Evolutionary conservation across 2,329 filamentous ascomycete species (phyloP).

Genomic region (Alternaria ethzedia): DNA sequence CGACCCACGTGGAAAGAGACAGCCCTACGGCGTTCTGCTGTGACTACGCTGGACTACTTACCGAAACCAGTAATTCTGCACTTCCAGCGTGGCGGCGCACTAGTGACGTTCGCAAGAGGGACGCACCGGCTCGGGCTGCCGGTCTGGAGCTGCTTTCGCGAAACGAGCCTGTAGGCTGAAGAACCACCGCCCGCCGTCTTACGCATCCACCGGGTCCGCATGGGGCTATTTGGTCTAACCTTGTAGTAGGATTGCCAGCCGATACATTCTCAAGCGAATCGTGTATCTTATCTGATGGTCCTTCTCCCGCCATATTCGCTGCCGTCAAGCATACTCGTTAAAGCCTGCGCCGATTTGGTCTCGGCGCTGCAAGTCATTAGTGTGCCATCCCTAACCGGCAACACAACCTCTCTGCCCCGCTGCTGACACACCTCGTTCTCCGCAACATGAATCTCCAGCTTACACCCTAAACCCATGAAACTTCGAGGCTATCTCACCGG

Average conservation of each 20-base stretch:
- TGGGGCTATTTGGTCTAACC: slow-evolving; percentile 3
- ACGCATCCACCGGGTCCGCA: slow-evolving; percentile 8
- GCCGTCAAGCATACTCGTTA: slow-evolving; percentile 1
- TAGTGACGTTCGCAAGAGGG: slow-evolving; percentile 1
- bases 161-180: neutral
- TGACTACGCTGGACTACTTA: slow-evolving; percentile 5
- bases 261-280: slow-evolving; percentile 25
- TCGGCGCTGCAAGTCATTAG: slow-evolving; percentile 12
- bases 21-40: slow-evolving; percentile 1
- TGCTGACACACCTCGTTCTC: slow-evolving; percentile 25
- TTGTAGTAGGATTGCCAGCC: slow-evolving; percentile 10
- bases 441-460: slow-evolving; percentile 17
- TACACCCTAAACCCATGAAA: neutral
- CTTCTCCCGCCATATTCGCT: slow-evolving; percentile 1
- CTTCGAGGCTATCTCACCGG: slow-evolving; percentile 1
- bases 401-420: slow-evolving; percentile 13
- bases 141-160: neutral
- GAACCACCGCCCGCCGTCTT: neutral
- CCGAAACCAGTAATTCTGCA: slow-evolving; percentile 7
- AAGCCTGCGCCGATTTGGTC: neutral
- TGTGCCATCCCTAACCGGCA: slow-evolving; percentile 12
- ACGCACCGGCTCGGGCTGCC: neutral
- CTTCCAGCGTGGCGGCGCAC: neutral
- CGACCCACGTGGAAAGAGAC: neutral
- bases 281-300: slow-evolving; percentile 13